Evolutionary conservation across 2,329 filamentous ascomycete genomes (phyloP), one percentile per base, ranked within the genome.

Genomic region (Nothophaeocryptopus gaeumannii): DNA sequence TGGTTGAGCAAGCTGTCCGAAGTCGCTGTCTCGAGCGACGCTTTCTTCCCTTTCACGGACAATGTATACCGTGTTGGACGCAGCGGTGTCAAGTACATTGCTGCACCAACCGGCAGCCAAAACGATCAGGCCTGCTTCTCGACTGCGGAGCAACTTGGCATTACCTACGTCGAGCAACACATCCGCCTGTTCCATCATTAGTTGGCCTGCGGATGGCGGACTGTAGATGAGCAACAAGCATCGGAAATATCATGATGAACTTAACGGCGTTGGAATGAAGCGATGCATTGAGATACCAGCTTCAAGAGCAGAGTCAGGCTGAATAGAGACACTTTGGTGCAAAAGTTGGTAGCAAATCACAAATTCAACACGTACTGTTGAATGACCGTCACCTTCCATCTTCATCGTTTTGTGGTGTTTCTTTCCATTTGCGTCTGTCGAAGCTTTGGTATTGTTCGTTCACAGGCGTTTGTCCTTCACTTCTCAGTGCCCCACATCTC

Each of bases 41-140:
- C 93, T 58, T 99, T 99, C 74, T 99, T 99, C 83, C 93, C 93
- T 60, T 99, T 99, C 75, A 89, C 89, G 66, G 93, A 99, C 78
- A 99, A 99, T 65, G 87, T 99, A 59, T 96, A 95, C 82, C 84
- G 93, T 60, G 88, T 90, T 44, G 84, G 83, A 55, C 82, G 89
- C 64, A 95, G 89, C 15, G 93, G 93, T 42, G 90, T 83, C 67
- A 97, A 95, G 78, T 99, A 96, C 76, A 89, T 97, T 65, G 92
- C 93, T 47, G 92, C 92, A 34, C 93, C 93, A 8, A 87, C 83
- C 43, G 93, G 93, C 50, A 96, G 86, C 71, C 88, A 93, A 72
- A 93, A 93, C 68, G 89, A 93, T 69, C 72, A 78, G 50, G 80
- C 84, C 42, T 89, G 93, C 39, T 88, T 96, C 63, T 85, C 89